A percentile compares a stretch with the other conserved stretches of the same genome.
Evolutionary conservation across 2,329 filamentous ascomycete species (phyloP).

Genomic region (Aspergillus costaricaensis): DNA sequence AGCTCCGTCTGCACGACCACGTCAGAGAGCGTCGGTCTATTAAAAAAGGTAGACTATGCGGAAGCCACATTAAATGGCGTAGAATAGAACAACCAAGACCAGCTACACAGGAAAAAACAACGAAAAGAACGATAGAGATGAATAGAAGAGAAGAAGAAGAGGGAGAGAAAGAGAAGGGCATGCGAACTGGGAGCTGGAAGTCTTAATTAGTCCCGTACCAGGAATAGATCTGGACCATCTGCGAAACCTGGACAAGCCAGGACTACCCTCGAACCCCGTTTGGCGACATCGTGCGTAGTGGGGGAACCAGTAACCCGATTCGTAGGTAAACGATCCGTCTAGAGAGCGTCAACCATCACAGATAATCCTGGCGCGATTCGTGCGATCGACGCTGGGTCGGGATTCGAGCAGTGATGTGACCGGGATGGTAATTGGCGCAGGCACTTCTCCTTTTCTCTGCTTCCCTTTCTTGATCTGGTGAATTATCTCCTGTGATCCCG

Average conservation of each 20-base stretch:
- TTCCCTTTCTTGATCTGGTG: background rate
- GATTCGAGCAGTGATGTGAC: conserved; percentile 22
- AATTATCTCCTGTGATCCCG: background rate
- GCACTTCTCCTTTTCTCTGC: conserved; percentile 1
- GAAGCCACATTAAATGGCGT: conserved; percentile 17
- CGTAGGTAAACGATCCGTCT: conserved; percentile 24
- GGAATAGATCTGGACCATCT: conserved; percentile 24
- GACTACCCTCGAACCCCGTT: conserved; percentile 20
- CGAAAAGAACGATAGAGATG: conserved; percentile 11
- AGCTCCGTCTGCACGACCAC: conserved; percentile 33
- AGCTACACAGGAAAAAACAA: conserved; percentile 11
- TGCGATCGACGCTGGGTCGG: conserved; percentile 28
- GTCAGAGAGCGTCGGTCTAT: conserved; percentile 31
- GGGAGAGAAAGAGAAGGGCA: background rate
- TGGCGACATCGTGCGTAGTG: conserved; percentile 12
- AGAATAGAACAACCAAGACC: conserved; percentile 11
- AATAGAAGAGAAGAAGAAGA: background rate
- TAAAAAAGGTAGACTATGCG: conserved; percentile 11
- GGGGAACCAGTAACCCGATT: conserved; percentile 19
- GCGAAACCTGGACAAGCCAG: conserved; percentile 16
- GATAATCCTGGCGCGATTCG: conserved; percentile 27
- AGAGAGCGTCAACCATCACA: conserved; percentile 15
- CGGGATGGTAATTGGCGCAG: conserved; percentile 30
- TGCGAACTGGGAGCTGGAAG: background rate
- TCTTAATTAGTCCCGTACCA: conserved; percentile 11